Evolutionary conservation across 2,329 filamentous ascomycete species (phyloP), one percentile per base, ranked within the genome.

Genomic region (Macrophomina phaseolina): DNA sequence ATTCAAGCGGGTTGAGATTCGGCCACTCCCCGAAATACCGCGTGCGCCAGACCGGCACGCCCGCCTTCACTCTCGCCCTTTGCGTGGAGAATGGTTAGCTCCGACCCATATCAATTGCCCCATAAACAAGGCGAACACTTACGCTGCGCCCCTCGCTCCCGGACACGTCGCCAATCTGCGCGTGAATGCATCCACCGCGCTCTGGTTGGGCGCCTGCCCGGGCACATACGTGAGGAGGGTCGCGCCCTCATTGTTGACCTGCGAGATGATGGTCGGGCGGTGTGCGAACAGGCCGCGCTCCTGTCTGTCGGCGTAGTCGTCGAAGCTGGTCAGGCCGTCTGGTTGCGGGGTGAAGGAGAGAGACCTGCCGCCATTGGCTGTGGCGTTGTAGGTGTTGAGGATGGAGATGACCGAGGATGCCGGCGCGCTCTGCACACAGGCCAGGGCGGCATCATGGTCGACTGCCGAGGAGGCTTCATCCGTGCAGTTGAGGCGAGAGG

Each of bases 391-490:
- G 2, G 64, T 38, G n/a, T 75, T 74, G 9, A 80, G 69, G 60
- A 77, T 78, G 45, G 72, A 68, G 18, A 73, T 71, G 18, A 81
- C 76, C 4, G 69, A 67, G 2, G 69, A 12, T 14, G 67, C 73
- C 5, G 72, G 67, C 0, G 81, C 71, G 2, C 71, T 70, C n/a
- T 75, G 73, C 66, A 82, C 73, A 67, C 80, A 82, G 1, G 72
- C 71, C 2, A 82, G 67, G 65, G 79, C 74, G 0, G 68, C 71
- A 38, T 65, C 55, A 3, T 77, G 75, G 45, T 77, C 69, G 73
- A 16, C 30, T 23, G 23, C 2, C 23, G 23, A 23, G 23, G 23
- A 23, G 8, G 30, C 11, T 2, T 7, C 14, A 16, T 12, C 12
- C 2, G 71, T 53, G 58, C 80, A 82, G 1, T 75, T 78, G 14